A percentile compares a stretch with the other conserved stretches of the same genome.
These are phyloP conservation scores for Taiozyma sp. DNA, from an alignment of 1,139 yeast genomes.

Conservation along the genomic window DNA sequence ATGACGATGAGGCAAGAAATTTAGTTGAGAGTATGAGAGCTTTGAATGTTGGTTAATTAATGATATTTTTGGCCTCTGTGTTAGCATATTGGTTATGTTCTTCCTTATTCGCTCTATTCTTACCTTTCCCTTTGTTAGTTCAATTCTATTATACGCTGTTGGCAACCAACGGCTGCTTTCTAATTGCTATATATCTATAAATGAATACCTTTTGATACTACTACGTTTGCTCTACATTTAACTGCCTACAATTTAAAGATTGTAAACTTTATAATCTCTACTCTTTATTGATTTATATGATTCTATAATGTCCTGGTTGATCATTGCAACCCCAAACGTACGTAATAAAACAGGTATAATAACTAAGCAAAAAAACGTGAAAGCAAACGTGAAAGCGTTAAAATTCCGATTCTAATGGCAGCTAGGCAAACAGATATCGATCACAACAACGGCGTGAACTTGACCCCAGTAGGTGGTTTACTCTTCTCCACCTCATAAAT, in stretches of 20 bases:
- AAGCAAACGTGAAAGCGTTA: neutral
- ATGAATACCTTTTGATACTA: neutral
- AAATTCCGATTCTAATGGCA: neutral
- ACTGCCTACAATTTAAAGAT: too few relatives aligned
- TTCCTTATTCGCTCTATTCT: neutral
- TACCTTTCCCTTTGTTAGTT: neutral
- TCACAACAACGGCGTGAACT: slow-evolving; percentile 19
- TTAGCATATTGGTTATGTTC: neutral
- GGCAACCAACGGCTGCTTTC: too few relatives aligned
- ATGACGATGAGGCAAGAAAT: slow-evolving; percentile 22
- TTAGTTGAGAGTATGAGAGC: slow-evolving; percentile 20
- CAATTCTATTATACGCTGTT: neutral
- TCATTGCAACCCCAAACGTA: neutral
- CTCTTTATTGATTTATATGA: neutral
- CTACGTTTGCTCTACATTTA: neutral
- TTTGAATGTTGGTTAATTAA: neutral
- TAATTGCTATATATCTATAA: neutral
- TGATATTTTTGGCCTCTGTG: neutral
- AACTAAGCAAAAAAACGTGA: neutral
- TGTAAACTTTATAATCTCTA: neutral
- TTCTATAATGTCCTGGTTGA: neutral
- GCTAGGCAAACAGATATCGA: neutral
- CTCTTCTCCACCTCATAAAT: slow-evolving; percentile 15
- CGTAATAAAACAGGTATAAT: neutral
- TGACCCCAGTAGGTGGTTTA: slow-evolving; percentile 1